These are phyloP conservation scores for Abrus precatorius DNA, from an alignment of 306 rosid genomes.

Conservation along the genomic window DNA sequence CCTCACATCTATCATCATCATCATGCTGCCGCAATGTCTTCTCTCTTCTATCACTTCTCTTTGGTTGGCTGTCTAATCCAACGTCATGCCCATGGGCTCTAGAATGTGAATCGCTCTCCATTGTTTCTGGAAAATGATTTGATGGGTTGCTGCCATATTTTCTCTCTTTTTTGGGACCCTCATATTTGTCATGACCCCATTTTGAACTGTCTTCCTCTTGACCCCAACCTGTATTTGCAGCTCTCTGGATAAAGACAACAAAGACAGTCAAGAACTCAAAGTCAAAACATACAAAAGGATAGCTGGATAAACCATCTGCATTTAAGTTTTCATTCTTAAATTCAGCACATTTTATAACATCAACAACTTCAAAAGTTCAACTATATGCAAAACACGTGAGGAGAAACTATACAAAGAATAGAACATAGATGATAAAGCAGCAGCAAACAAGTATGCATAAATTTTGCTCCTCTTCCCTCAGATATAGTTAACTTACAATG, in stretches of 20 bases:
- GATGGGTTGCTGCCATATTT: conserved; percentile 44
- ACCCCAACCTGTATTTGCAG: conserved; percentile 98
- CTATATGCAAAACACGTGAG: conserved; percentile 30
- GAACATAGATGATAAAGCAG: conserved; percentile 3
- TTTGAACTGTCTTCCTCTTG: conserved; percentile 57
- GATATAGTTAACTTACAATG: too few relatives aligned
- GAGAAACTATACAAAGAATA: neutral
- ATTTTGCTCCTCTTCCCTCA: neutral
- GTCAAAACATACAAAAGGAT: conserved; percentile 5
- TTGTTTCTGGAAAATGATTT: conserved; percentile 50
- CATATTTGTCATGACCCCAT: conserved; percentile 82
- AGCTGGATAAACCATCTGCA: conserved; percentile 12
- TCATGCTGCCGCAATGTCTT: conserved; percentile 35
- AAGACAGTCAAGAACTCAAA: conserved; percentile 38
- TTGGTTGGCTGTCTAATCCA: conserved; percentile 51
- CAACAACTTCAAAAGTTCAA: conserved; percentile 9
- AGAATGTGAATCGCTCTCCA: conserved; percentile 48
- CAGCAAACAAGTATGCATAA: neutral
- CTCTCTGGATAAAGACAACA: conserved; percentile 73
- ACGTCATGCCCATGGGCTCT: conserved; percentile 50
- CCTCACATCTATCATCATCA: conserved; percentile 50
- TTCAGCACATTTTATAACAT: conserved; percentile 24
- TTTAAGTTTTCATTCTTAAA: conserved; percentile 5
- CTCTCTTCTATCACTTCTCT: conserved; percentile 58
- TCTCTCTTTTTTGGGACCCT: conserved; percentile 61